These are phyloP conservation scores for Cystobasidium ongulense DNA, from an alignment of 768 basidiomycete species.

Conservation along the genomic window DNA sequence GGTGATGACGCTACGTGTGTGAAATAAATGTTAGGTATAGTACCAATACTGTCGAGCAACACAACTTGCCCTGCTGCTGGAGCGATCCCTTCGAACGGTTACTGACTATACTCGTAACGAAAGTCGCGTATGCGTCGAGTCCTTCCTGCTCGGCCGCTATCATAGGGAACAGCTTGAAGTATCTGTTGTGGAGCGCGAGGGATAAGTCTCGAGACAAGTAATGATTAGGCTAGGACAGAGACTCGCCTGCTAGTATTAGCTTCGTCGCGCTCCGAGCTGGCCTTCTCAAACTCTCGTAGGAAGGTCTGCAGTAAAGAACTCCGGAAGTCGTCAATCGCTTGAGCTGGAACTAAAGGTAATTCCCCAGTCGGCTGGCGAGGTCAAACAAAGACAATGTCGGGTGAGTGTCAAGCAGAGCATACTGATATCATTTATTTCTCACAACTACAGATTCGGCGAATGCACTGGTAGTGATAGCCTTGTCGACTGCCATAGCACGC, in stretches of 20 bases:
- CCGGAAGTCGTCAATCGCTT: conserved; percentile 69
- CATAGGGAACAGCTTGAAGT: conserved; percentile 92
- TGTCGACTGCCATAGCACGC: conserved; percentile 75
- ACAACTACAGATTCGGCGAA: conserved; percentile 87
- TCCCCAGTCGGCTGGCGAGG: conserved; percentile 80
- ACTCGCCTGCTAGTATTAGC: conserved; percentile 28
- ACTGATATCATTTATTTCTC: not conserved
- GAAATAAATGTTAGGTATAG: not conserved
- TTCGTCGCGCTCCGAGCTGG: conserved; percentile 64
- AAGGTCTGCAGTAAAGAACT: conserved; percentile 69
- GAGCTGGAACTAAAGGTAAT: conserved; percentile 72
- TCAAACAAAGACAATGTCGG: no score
- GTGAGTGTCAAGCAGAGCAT: no score
- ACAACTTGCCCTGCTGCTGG: conserved; percentile 29
- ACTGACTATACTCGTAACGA: conserved; percentile 56
- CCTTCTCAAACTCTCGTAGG: conserved; percentile 67
- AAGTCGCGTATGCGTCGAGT: conserved; percentile 79
- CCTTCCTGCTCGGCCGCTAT: conserved; percentile 92
- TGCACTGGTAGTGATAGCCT: conserved; percentile 65
- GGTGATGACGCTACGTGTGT: conserved; percentile 68
- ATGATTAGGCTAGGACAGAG: not conserved
- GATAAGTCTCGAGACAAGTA: conserved; percentile 38
- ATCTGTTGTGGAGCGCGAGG: conserved; percentile 66
- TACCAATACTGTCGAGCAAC: not conserved
- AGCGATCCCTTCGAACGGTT: conserved; percentile 26